Evolutionary conservation across 2,329 filamentous ascomycete genomes (phyloP), one percentile per base, ranked within the genome.

Genomic region (Calycina herbarum): DNA sequence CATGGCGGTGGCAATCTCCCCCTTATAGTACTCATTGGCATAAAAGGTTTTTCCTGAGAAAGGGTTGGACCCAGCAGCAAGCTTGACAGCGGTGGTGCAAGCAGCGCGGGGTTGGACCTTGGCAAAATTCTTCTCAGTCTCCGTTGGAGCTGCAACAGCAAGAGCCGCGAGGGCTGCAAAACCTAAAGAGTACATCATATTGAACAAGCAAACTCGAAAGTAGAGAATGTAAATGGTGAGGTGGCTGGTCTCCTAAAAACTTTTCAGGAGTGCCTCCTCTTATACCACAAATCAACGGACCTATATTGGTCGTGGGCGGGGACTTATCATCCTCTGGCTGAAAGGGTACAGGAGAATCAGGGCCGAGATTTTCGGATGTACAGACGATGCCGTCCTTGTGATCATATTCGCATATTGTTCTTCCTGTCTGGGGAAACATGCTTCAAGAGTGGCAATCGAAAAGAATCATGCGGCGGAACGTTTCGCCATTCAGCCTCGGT

Each of bases 21-120:
- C 82, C n/a, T 81, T 78, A 72, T 86, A 86, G 78, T 81, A 85
- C 64, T 74, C 76, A 76, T 86, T 86, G 73, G 83, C 81, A 79
- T 82, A 85, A 71, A 82, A 77, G 61, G 79, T 75, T 61, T 84
- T 81, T 17, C 80, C 82, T 11, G 73, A 67, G 74, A 83, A 86
- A 15, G 83, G 83, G 77, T 86, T 86, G n/a, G 70, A 70, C 7
- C 66, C 68, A 64, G 69, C 62, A 45, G 70, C 69, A 51, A 74
- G 60, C 17, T 64, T 71, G 35, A 73, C 70, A n/a, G 68, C 64
- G 3, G 67, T 65, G 40, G 66, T 56, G 61, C 70, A 73, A 57
- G 68, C 67, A 58, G 65, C 65, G 7, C 54, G 54, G 40, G 60
- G 33, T 60, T 65, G 66, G 27, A 61, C 24, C 31, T 64, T 40